Conservation (phyloP, 2,329 filamentous ascomycete species). For the Venturia pyrina region DNA sequence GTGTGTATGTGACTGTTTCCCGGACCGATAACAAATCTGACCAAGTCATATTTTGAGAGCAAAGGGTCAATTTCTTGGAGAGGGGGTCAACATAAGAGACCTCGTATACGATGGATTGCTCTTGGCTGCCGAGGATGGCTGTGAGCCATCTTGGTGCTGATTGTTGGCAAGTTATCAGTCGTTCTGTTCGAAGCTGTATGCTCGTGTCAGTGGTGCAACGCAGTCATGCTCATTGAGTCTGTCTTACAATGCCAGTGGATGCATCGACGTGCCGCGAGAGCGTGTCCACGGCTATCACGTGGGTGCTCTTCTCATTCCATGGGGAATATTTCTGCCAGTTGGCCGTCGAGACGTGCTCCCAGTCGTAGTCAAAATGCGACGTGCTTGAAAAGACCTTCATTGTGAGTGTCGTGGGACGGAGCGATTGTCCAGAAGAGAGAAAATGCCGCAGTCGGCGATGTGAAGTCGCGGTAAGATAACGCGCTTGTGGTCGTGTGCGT, state of each 20-base stretch:
- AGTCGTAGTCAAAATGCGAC: conserved; percentile 93
- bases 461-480: neutral
- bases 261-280: conserved; percentile 61
- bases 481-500: neutral
- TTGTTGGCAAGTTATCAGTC: conserved; percentile 54
- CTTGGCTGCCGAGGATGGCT: conserved; percentile 65
- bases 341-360: conserved; percentile 93
- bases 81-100: conserved; percentile 85
- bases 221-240: conserved; percentile 1
- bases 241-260: conserved; percentile 54
- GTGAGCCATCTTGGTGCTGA: conserved; percentile 72
- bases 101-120: conserved; percentile 86
- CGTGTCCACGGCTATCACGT: conserved; percentile 93
- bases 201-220: conserved; percentile 7
- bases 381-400: conserved; percentile 96
- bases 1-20: conserved; percentile 83
- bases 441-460: neutral
- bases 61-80: conserved; percentile 86
- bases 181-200: conserved; percentile 58
- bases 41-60: conserved; percentile 89
- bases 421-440: neutral
- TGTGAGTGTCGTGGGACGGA: neutral
- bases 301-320: conserved; percentile 97
- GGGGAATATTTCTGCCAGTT: conserved; percentile 99
- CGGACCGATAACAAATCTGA: conserved; percentile 82